Evolutionary conservation across 164 flowering plant species (phyloP).

Genomic region (Piper longum): DNA sequence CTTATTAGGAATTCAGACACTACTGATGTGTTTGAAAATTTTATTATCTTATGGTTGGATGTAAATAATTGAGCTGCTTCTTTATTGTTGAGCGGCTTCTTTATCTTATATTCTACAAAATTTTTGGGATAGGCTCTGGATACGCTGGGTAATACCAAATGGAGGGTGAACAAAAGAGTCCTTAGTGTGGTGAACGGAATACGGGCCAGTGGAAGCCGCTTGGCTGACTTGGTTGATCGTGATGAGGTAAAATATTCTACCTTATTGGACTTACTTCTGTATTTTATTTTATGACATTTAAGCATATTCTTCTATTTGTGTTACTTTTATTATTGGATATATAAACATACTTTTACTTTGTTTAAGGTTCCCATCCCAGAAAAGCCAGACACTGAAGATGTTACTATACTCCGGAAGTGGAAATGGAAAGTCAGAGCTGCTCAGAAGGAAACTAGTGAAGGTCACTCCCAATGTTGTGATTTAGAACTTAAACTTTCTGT

Average conservation of each 20-base stretch:
- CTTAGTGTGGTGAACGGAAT: conserved; percentile 70
- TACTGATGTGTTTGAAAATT: neutral
- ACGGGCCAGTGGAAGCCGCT: conserved; percentile 85
- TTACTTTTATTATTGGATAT: too few species aligned
- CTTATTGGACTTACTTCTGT: neutral
- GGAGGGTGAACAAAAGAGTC: conserved; percentile 83
- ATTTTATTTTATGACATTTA: neutral
- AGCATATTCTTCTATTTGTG: neutral
- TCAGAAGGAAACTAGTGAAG: conserved; percentile 78
- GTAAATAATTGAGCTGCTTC: neutral
- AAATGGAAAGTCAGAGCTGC: conserved; percentile 61
- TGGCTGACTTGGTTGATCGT: conserved; percentile 74
- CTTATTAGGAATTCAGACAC: neutral
- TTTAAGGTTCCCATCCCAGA: conserved; percentile 77
- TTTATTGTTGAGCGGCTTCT: neutral
- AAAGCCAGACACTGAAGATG: conserved; percentile 79
- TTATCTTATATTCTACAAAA: neutral
- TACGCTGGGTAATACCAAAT: conserved; percentile 80
- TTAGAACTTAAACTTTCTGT: conserved; percentile 88
- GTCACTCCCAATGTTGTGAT: conserved; percentile 86
- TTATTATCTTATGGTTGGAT: too few species aligned
- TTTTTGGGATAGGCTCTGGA: conserved; percentile 48
- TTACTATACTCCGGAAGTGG: conserved; percentile 54
- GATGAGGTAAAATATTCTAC: conserved; percentile 51
- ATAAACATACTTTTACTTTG: too few species aligned